Conservation (phyloP, 2,329 filamentous ascomycete species). For the Claviceps quebecensis region DNA sequence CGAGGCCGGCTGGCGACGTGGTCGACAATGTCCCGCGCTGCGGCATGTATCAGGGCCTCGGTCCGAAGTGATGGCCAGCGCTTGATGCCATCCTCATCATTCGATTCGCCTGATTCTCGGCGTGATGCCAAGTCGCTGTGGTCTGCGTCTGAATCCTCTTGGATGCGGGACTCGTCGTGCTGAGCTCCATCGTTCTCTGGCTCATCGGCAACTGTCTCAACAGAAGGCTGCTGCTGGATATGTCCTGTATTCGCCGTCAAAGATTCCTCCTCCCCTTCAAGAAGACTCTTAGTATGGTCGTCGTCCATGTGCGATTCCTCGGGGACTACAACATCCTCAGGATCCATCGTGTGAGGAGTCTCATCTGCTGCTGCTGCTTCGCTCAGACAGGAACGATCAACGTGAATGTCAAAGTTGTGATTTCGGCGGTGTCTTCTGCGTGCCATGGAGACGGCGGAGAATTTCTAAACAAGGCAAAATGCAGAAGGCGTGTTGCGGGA, state of each 20-base stretch:
- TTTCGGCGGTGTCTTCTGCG: conserved; percentile 18
- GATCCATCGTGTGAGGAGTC: conserved; percentile 3
- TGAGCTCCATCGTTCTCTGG: not conserved
- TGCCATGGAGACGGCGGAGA: conserved; percentile 8
- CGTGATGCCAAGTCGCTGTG: not conserved
- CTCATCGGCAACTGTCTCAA: conserved; percentile 2
- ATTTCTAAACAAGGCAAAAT: not conserved
- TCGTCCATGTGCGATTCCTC: not conserved
- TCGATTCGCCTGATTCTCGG: conserved; percentile 10
- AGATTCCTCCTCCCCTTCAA: not conserved
- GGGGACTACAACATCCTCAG: conserved; percentile 1
- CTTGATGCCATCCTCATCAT: conserved; percentile 10
- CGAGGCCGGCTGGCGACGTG: conserved; percentile 16
- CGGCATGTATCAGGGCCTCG: conserved; percentile 39
- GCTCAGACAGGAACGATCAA: conserved; percentile 31
- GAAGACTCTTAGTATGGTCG: not conserved
- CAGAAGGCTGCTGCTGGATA: conserved; percentile 1
- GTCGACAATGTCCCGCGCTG: conserved; percentile 35
- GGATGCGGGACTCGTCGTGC: not conserved
- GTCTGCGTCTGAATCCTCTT: not conserved
- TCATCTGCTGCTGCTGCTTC: conserved; percentile 9
- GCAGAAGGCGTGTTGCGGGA: not conserved
- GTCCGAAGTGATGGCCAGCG: conserved; percentile 30
- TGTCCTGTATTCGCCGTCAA: not conserved
- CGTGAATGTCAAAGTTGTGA: conserved; percentile 33